Evolutionary conservation across 805 yeast species (phyloP), one percentile per base, ranked within the genome.

Genomic region (Candida hungchunana): DNA sequence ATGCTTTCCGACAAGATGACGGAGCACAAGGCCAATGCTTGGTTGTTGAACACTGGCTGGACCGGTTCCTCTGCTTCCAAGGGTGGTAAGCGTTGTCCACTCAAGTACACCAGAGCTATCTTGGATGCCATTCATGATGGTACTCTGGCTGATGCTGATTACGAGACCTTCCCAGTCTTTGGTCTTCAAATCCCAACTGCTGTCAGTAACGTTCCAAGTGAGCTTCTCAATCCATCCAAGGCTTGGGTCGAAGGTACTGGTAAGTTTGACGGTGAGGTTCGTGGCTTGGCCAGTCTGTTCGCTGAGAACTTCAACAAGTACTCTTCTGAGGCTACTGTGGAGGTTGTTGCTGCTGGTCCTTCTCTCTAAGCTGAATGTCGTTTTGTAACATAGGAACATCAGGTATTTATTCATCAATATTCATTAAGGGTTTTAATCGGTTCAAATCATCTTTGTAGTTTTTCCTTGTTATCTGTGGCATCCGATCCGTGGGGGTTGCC

Each of bases 1-100:
- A 95, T 90, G 79, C 77, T 90, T 56, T 81, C 95, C 37, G 90
- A 86, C 63, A 90, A 89, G 76, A 93, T 90, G 73, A 66, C 82
- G 37, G 61, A 83, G 61, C 93, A 89, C 71, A 79, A 79, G 52
- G 88, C 97, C 35, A 76, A 77, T 58, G 97, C 98, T 39, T 90
- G 96, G 96, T 76, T 90, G 63, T 77, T 90, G 61, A 90, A 90
- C 72, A 90, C 98, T 50, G 98, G 98, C 46, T 90, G 98, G 98
- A 86, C 89, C 47, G 98, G 98, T 44, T 79, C 89, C 53, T 82
- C 95, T 42, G 95, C 85, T 49, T 71, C 86, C 37, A 75, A 79
- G 62, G 97, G 97, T 54, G 98, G 97, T 61, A 82, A 86, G 73
- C 82, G 98, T 71, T 90, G 97, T 70, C 90, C 97, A 42, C 77